Conservation (phyloP, 2,329 filamentous ascomycete genomes). For the Dendryphion nanum region DNA sequence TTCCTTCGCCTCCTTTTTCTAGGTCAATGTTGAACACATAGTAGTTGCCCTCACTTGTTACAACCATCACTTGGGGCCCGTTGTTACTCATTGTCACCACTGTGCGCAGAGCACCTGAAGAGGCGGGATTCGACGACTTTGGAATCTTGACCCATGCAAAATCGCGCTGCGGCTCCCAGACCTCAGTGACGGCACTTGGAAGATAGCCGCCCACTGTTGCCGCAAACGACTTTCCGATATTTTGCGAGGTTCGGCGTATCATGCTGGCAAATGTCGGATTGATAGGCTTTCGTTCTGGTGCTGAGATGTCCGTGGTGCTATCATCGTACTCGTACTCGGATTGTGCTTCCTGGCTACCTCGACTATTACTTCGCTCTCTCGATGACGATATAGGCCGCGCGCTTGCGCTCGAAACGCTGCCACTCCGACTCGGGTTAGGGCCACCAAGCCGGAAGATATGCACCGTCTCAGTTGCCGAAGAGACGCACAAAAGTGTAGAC, state of each 20-base stretch:
- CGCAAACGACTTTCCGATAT: slow-evolving; percentile 84
- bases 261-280: slow-evolving; percentile 86
- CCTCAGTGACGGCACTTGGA: slow-evolving; percentile 90
- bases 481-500: slow-evolving; percentile 90
- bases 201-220: slow-evolving; percentile 89
- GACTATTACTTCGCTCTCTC: slow-evolving; percentile 44
- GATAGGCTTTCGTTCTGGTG: slow-evolving; percentile 38
- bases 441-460: slow-evolving; percentile 81
- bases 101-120: slow-evolving; percentile 64
- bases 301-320: slow-evolving; percentile 26
- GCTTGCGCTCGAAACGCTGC: slow-evolving; percentile 27
- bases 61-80: slow-evolving; percentile 95
- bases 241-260: slow-evolving; percentile 89
- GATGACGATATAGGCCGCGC: slow-evolving; percentile 20
- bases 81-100: slow-evolving; percentile 98
- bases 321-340: slow-evolving; percentile 43
- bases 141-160: slow-evolving; percentile 97
- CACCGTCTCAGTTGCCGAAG: slow-evolving; percentile 92
- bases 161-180: slow-evolving; percentile 93
- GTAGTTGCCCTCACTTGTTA: slow-evolving; percentile 92
- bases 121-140: slow-evolving; percentile 48
- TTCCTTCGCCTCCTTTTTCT: slow-evolving; percentile 90
- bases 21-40: slow-evolving; percentile 95
- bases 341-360: slow-evolving; percentile 35
- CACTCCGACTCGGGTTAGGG: slow-evolving; percentile 32